These are phyloP conservation scores for Podospora fimiseda DNA, from an alignment of 495 filamentous ascomycete species.

Conservation along the genomic window DNA sequence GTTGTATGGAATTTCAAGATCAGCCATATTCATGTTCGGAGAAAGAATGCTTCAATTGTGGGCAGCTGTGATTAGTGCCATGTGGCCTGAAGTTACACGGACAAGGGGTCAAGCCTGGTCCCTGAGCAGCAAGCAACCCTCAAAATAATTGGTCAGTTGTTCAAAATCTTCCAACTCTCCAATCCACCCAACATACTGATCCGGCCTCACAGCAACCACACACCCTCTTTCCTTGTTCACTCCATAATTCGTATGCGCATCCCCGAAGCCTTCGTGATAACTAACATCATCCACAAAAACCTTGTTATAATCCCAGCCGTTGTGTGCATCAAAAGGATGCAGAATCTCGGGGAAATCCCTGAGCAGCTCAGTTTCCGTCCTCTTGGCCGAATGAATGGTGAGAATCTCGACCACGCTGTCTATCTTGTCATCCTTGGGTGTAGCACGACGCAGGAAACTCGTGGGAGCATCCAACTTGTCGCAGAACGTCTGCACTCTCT, in stretches of 20 bases:
- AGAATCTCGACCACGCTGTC: slow-evolving; percentile 52
- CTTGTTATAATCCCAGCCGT: slow-evolving; percentile 60
- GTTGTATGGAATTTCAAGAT: too few species aligned
- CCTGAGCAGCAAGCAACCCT: slow-evolving; percentile 28
- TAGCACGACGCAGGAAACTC: slow-evolving; percentile 38
- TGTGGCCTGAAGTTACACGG: too few species aligned
- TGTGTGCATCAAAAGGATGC: slow-evolving; percentile 50
- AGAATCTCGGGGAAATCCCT: slow-evolving; percentile 51
- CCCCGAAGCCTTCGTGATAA: slow-evolving; percentile 53
- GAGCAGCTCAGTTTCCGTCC: slow-evolving; percentile 46
- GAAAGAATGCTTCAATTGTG: too few species aligned
- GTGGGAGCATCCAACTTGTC: slow-evolving; percentile 27
- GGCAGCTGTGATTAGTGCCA: too few species aligned
- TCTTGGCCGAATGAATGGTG: slow-evolving; percentile 51
- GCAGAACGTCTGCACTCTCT: slow-evolving; percentile 42
- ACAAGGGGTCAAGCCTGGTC: slow-evolving; percentile 2
- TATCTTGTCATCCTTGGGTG: slow-evolving; percentile 32
- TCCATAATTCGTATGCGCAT: slow-evolving; percentile 59
- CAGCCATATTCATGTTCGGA: too few species aligned
- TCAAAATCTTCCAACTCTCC: slow-evolving; percentile 50
- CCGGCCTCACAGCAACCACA: slow-evolving; percentile 50
- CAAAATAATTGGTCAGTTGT: slow-evolving; percentile 34
- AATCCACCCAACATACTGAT: slow-evolving; percentile 58
- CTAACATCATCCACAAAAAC: slow-evolving; percentile 59
- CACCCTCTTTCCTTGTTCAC: slow-evolving; percentile 54